Evolutionary conservation across 2,329 filamentous ascomycete genomes (phyloP), one percentile per base, ranked within the genome.

Genomic region (Fusarium lateritium): DNA sequence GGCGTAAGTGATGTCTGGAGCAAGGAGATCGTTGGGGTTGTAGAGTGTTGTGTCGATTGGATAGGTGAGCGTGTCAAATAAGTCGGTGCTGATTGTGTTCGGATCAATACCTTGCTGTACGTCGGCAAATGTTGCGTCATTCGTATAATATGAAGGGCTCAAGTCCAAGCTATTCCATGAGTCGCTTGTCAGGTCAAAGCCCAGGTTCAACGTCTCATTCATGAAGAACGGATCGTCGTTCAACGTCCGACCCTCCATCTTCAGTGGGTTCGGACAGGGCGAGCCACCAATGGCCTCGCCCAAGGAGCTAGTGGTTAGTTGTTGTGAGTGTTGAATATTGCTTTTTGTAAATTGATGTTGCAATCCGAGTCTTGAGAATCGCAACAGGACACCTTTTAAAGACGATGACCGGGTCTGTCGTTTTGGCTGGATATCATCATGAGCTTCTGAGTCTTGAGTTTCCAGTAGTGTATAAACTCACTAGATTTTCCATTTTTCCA

Each of bases 111-210:
- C 43, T 19, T 15, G 9, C 2, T 36, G 33, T 19, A 62, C 52
- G 51, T 67, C 57, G 38, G 64, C 63, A 67, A 28, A 34, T 5
- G 7, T 5, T 67, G 64, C 64, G 42, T 67, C 63, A 63, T 67
- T 34, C 64, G 44, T 39, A 57, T 10, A 2, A 24, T 21, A 33
- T 10, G 5, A 11, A 21, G 13, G 9, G 31, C 42, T 10, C 21
- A 33, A 11, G 17, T 11, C 15, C 17, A 43, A 31, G 22, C 5
- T 14, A 7, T 36, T n/a, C 13, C 15, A 36, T 8, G 22, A 7
- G 19, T 8, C 0, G 33, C 17, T 24, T 40, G 45, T 4, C 8
- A 38, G 5, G 13, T 15, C 26, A 22, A 21, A 7, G 15, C 7
- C 2, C 6, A 19, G 7, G 39, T 11, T 14, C 6, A 38, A 15